Evolutionary conservation across 441 rosid species (phyloP).

Genomic region (Manihot esculenta): DNA sequence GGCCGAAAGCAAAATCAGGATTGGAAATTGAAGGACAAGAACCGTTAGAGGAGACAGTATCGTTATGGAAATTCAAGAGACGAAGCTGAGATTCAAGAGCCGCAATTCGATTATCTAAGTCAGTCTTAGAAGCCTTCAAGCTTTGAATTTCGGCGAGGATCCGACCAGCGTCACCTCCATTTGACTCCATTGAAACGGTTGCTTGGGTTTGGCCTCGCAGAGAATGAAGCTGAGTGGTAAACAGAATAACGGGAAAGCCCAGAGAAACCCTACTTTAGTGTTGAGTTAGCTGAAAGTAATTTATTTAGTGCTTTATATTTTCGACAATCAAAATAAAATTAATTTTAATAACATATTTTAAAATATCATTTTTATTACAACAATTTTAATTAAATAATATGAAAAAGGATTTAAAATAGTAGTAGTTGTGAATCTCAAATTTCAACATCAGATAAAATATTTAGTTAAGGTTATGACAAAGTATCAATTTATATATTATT

Average conservation of each 20-base stretch:
- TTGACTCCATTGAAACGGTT: slow-evolving; percentile 34
- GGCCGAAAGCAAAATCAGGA: slow-evolving; percentile 31
- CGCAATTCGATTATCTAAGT: slow-evolving; percentile 59
- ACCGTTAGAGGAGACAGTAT: slow-evolving; percentile 29
- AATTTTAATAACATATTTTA: no score
- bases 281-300: no score
- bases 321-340: no score
- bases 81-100: slow-evolving; percentile 69
- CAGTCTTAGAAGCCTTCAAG: slow-evolving; percentile 46
- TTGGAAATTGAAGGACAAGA: slow-evolving; percentile 29
- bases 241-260: not conserved
- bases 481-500: no score
- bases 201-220: not conserved
- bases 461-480: no score
- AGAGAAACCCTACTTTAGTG: slow-evolving; percentile 26
- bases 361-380: no score
- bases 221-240: not conserved
- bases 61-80: slow-evolving; percentile 29
- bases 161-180: slow-evolving; percentile 32
- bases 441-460: no score
- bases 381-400: no score
- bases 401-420: no score
- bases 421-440: no score
- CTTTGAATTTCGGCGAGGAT: slow-evolving; percentile 50
- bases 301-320: no score